Base-by-base conservation (phyloP, 192 early-diverging fungal species). In the Umbelopsis sp. region DNA sequence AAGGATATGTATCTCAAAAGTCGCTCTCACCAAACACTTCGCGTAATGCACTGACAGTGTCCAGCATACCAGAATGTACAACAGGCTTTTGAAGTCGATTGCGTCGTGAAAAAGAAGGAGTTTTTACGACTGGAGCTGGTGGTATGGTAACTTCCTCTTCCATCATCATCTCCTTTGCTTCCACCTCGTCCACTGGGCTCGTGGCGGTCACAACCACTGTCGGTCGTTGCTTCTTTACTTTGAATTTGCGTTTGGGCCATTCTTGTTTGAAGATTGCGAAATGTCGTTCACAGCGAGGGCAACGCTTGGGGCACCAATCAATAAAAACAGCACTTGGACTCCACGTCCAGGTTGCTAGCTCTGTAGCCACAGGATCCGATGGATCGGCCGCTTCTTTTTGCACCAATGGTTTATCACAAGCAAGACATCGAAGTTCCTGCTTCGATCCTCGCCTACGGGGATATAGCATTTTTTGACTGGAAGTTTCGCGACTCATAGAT, bases 271-370 rank as follows among this genome's bases (percentile, higher is more conserved):
- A 78, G 10, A 78, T 67, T 9, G 20, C 16, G 50, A 64, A 64
- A 71, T 78, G 76, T 13, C 76, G 76, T 21, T 78, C 66, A 61
- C 76, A 78, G 48, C 76, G 35, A 13, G 50, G 64, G 52, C 76
- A 78, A n/a, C 68, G 67, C 27, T 69, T 44, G 22, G 76, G 61
- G 23, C 41, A 27, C 49, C 68, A 64, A 21, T 75, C 65, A 12
- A 64, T 50, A 48, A 75, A 75, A 1, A 49, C 23, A 4, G 61
- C 69, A 21, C 74, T 71, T 5, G 74, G 74, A n/a, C 68, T 75
- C 74, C 74, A 75, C 7, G 74, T 67, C 74, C 74, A 75, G 22
- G 74, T 75, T 9, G 68, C 69, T 4, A 75, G 25, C n/a, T 69
- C 68, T n/a, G 53, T 73, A 13, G 66, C 65, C 3, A 73, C 51